Conservation (phyloP, 371 early-diverging fungal species). For the Dinochytrium kinnereticum region DNA sequence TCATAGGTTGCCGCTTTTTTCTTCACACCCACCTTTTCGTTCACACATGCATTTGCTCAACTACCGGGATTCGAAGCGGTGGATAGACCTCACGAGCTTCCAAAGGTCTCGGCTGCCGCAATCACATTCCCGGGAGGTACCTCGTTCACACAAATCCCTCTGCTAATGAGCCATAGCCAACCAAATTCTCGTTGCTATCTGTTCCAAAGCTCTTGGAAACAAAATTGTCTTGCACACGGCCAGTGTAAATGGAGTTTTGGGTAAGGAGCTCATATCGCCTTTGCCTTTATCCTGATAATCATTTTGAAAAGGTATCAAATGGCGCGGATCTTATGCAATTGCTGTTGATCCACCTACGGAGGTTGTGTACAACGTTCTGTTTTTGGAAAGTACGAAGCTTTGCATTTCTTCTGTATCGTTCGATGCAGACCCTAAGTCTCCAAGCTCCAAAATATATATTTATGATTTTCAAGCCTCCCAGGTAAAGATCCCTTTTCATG, state of each 20-base stretch:
- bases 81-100: neutral
- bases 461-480: neutral
- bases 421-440: neutral
- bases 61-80: neutral
- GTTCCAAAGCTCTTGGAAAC: neutral
- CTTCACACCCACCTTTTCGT: neutral
- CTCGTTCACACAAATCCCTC: neutral
- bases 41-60: neutral
- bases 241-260: neutral
- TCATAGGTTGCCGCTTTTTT: slow-evolving; percentile 11
- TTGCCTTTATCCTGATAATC: neutral
- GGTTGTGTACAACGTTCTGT: neutral
- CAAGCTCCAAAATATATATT: neutral
- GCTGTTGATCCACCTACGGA: neutral
- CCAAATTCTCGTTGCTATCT: neutral
- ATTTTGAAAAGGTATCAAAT: neutral
- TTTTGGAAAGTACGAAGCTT: neutral
- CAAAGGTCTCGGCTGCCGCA: neutral
- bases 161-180: neutral
- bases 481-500: neutral
- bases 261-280: too few relatives aligned
- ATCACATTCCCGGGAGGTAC: slow-evolving; percentile 6
- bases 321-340: neutral
- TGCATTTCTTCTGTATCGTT: neutral
- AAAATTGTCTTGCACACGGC: neutral